These are phyloP conservation scores for Pogostemon cablin DNA, from an alignment of 257 asterid species.

Conservation along the genomic window DNA sequence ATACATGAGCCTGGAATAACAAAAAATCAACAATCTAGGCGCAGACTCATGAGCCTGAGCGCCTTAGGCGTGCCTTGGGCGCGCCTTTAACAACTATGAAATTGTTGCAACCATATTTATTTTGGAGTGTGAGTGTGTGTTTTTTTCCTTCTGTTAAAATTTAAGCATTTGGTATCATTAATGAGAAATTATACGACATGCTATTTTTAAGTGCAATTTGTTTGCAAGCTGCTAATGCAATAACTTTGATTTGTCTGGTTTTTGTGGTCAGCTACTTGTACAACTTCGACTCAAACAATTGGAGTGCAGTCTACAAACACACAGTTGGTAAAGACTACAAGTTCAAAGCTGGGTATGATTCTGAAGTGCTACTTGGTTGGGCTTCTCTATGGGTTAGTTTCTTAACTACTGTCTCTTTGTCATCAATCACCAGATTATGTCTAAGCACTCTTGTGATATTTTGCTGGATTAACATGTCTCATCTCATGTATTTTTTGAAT, in stretches of 20 bases:
- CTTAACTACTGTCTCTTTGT: background rate
- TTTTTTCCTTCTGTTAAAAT: background rate
- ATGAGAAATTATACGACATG: slow-evolving; percentile 16
- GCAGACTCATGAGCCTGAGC: too few relatives aligned
- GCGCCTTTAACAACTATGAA: too few relatives aligned
- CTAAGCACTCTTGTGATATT: slow-evolving; percentile 14
- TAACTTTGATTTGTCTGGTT: slow-evolving; percentile 24
- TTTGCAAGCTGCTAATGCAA: slow-evolving; percentile 17
- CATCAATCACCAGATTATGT: background rate
- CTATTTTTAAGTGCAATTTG: slow-evolving; percentile 2
- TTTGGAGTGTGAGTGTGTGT: background rate
- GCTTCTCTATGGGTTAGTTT: slow-evolving; percentile 93
- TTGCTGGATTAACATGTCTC: slow-evolving; percentile 26
- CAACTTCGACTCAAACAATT: slow-evolving; percentile 70
- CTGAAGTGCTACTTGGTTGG: slow-evolving; percentile 92
- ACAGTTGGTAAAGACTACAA: slow-evolving; percentile 80
- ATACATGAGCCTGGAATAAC: too few relatives aligned
- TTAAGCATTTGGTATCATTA: background rate
- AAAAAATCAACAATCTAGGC: too few relatives aligned
- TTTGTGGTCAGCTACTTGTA: slow-evolving; percentile 71
- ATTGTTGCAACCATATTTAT: background rate
- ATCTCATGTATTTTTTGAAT: background rate
- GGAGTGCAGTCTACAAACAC: slow-evolving; percentile 91
- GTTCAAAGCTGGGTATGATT: slow-evolving; percentile 92
- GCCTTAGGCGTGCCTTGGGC: too few relatives aligned